A percentile compares a stretch with the other conserved stretches of the same genome.
These are phyloP conservation scores for Thalia dealbata DNA, from an alignment of 176 grass and related monocot species.

Conservation along the genomic window DNA sequence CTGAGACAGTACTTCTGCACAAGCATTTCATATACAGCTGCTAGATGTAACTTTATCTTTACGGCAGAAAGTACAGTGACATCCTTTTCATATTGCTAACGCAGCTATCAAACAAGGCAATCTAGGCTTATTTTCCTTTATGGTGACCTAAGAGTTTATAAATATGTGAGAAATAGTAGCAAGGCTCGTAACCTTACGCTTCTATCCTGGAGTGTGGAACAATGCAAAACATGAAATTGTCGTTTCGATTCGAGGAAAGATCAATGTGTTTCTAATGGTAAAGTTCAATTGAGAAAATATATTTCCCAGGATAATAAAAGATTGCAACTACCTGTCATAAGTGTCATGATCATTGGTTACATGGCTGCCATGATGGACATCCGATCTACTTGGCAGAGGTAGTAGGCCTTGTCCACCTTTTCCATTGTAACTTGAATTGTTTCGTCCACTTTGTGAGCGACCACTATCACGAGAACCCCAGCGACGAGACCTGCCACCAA, in stretches of 20 bases:
- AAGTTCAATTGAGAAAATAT: background rate
- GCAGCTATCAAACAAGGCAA: background rate
- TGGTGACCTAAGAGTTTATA: background rate
- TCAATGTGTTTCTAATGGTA: no score
- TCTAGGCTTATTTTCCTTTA: background rate
- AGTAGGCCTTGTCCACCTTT: conserved; percentile 15
- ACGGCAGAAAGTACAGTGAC: background rate
- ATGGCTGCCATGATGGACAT: conserved; percentile 23
- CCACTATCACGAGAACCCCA: conserved; percentile 31
- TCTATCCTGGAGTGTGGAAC: background rate
- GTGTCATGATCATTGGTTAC: conserved; percentile 36
- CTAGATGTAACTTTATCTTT: no score
- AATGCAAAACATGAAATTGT: background rate
- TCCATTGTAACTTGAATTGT: conserved; percentile 42
- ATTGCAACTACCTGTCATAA: conserved; percentile 33
- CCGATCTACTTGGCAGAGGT: conserved; percentile 37
- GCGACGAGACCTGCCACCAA: conserved; percentile 13
- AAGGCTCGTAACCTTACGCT: background rate
- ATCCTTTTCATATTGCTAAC: background rate
- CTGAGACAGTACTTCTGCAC: no score
- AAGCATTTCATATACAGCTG: no score
- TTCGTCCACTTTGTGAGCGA: conserved; percentile 21
- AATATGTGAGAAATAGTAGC: background rate
- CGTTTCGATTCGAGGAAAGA: no score
- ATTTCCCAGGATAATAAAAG: conserved; percentile 1